phyloP scores from a whole-genome alignment of 306 rosid genomes.

The Cicer cuneatum region DNA sequence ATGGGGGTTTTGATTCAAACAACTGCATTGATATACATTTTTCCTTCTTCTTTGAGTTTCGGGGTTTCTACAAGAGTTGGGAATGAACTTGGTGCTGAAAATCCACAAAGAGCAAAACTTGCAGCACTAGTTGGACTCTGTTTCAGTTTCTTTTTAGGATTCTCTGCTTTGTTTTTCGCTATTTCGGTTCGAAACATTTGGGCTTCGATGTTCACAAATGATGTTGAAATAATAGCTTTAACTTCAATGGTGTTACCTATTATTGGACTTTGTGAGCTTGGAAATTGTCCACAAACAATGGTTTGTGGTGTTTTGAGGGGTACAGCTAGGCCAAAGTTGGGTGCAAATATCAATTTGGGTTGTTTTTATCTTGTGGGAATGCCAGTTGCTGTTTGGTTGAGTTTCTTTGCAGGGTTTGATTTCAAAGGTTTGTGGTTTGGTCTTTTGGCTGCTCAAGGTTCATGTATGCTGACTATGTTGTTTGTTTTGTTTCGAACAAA shows the following conservation, averaged over 20 bases:
- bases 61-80: conserved; percentile 92
- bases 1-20: conserved; percentile 95
- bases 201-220: conserved; percentile 84
- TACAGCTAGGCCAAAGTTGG: conserved; percentile 80
- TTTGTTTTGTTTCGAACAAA: conserved; percentile 67
- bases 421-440: conserved; percentile 90
- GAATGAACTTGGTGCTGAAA: conserved; percentile 79
- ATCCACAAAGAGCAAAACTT: conserved; percentile 61
- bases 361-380: conserved; percentile 90
- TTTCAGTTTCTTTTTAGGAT: conserved; percentile 65
- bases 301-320: conserved; percentile 93
- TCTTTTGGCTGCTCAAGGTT: conserved; percentile 76
- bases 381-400: conserved; percentile 79
- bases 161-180: conserved; percentile 68
- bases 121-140: conserved; percentile 71
- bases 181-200: conserved; percentile 65
- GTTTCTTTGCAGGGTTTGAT: conserved; percentile 74
- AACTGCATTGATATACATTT: conserved; percentile 86
- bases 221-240: conserved; percentile 64
- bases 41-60: conserved; percentile 86
- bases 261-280: conserved; percentile 85
- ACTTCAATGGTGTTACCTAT: conserved; percentile 78
- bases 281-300: conserved; percentile 92
- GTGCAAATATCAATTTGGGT: conserved; percentile 80
- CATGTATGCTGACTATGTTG: conserved; percentile 78